These are phyloP conservation scores for Termitomyces sp. DNA, from an alignment of 768 basidiomycete species.

Conservation along the genomic window DNA sequence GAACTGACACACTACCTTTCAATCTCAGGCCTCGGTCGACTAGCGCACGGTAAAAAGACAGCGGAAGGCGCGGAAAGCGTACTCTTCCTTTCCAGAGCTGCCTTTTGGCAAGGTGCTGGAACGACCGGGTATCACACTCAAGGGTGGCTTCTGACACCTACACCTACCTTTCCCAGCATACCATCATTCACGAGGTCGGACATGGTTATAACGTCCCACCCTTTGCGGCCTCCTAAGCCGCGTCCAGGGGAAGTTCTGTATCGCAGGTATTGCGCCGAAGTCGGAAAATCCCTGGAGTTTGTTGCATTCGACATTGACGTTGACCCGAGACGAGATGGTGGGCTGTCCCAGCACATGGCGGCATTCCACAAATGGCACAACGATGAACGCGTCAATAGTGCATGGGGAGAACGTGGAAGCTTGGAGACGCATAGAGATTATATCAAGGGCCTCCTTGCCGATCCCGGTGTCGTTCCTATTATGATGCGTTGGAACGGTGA, in stretches of 20 bases:
- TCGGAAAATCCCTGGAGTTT: slow-evolving; percentile 29
- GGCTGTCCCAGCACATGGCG: slow-evolving; percentile 32
- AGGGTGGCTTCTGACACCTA: slow-evolving; percentile 23
- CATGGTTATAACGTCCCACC: slow-evolving; percentile 23
- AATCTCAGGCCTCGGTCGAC: slow-evolving; percentile 32
- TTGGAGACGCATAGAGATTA: slow-evolving; percentile 42
- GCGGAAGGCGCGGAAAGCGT: slow-evolving; percentile 16
- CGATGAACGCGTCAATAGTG: slow-evolving; percentile 38
- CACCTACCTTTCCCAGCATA: slow-evolving; percentile 31
- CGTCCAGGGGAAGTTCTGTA: slow-evolving; percentile 35
- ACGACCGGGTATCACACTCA: slow-evolving; percentile 27
- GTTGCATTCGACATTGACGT: slow-evolving; percentile 30
- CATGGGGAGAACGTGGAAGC: slow-evolving; percentile 44
- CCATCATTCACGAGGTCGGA: slow-evolving; percentile 41
- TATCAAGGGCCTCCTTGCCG: slow-evolving; percentile 27
- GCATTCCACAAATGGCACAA: slow-evolving; percentile 51
- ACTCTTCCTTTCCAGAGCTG: slow-evolving; percentile 35
- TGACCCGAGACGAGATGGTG: slow-evolving; percentile 16
- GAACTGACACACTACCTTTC: slow-evolving; percentile 36
- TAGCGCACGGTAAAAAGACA: slow-evolving; percentile 14
- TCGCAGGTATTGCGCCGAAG: slow-evolving; percentile 29
- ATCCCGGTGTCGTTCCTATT: slow-evolving; percentile 35
- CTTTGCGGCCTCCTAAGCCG: slow-evolving; percentile 46
- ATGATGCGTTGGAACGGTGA: slow-evolving; percentile 48
- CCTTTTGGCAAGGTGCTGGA: slow-evolving; percentile 52